Base-by-base conservation (phyloP, 805 yeast genomes). In the Candida hispaniensis region DNA sequence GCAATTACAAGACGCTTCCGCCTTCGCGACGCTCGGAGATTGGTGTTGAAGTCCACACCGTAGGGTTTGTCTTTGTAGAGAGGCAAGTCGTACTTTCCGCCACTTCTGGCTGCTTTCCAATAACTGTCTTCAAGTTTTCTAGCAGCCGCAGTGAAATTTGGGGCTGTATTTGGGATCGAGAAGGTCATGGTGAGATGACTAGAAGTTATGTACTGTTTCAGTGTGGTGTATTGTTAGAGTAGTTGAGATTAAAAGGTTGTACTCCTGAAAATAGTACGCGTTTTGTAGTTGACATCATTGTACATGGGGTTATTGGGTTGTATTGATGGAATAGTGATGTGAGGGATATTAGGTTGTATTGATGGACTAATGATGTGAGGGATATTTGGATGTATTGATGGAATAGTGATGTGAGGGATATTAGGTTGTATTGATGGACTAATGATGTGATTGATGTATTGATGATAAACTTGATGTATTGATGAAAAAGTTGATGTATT, bases 11-110 rank as follows among this genome's bases (percentile, higher is more conserved):
- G 63, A 39, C 46, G 49, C 17, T 48, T 49, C 24, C 48, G 51
- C 11, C 43, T 39, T 8, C 47, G 26, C 1, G 23, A 26, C 5
- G 14, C 7, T 6, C 29, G 13, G 26, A 18, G 10, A 12, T 30
- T 23, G 28, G 28, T 16, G n/a, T 18, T 21, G 18, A 39, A 19
- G 17, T 14, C 26, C 23, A 18, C 41, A 16, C 45, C 39, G 29
- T 33, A 55, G 17, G 73, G 73, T 43, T 71, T 72, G 41, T 71
- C 74, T 44, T 71, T 70, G 46, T 70, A 71, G 20, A 65, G 48
- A 2, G 76, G 75, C 38, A 71, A 44, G 10, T 54, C 52, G 26
- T 36, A 24, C 4, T 10, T 6, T 4, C 12, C 14, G 7, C 8
- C 39, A 17, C 21, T 35, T 16, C 39, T 33, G 4, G 17, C 15